These are phyloP conservation scores for Ogataea paraovalis DNA, from an alignment of 805 yeast species.

Conservation along the genomic window DNA sequence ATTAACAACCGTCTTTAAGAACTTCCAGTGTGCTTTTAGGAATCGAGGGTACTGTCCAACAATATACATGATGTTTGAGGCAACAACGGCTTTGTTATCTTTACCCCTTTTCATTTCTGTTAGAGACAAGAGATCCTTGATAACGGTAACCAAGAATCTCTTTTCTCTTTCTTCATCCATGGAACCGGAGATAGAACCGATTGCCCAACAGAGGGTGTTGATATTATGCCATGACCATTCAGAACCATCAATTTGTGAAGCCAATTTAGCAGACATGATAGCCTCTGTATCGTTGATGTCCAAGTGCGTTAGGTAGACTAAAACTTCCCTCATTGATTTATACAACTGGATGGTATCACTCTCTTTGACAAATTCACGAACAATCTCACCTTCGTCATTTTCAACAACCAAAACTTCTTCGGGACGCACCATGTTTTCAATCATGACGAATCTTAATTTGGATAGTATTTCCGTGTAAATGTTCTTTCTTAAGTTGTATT, in stretches of 20 bases:
- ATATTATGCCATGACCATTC: conserved; percentile 99
- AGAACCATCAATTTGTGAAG: conserved; percentile 88
- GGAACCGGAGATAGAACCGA: conserved; percentile 97
- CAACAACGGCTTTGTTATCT: conserved; percentile 97
- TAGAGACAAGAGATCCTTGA: conserved; percentile 83
- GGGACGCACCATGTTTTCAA: conserved; percentile 97
- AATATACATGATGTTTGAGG: conserved; percentile 99
- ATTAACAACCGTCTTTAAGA: conserved; percentile 90
- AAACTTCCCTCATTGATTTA: conserved; percentile 91
- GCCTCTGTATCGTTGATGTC: conserved; percentile 91
- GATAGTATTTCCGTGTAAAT: conserved; percentile 75
- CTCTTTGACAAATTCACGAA: conserved; percentile 93
- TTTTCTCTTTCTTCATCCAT: conserved; percentile 98
- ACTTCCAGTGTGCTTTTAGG: conserved; percentile 97
- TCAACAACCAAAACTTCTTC: conserved; percentile 97
- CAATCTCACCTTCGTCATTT: conserved; percentile 98
- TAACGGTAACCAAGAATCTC: conserved; percentile 86
- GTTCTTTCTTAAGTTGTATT: conserved; percentile 81
- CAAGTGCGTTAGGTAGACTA: conserved; percentile 92
- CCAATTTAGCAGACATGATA: conserved; percentile 88
- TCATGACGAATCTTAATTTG: conserved; percentile 83
- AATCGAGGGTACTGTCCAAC: conserved; percentile 99
- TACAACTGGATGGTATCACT: conserved; percentile 94
- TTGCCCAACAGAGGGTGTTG: conserved; percentile 98
- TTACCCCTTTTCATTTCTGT: conserved; percentile 97